phyloP scores from a whole-genome alignment of 176 grass and related monocot genomes.

The Raddia distichophylla region DNA sequence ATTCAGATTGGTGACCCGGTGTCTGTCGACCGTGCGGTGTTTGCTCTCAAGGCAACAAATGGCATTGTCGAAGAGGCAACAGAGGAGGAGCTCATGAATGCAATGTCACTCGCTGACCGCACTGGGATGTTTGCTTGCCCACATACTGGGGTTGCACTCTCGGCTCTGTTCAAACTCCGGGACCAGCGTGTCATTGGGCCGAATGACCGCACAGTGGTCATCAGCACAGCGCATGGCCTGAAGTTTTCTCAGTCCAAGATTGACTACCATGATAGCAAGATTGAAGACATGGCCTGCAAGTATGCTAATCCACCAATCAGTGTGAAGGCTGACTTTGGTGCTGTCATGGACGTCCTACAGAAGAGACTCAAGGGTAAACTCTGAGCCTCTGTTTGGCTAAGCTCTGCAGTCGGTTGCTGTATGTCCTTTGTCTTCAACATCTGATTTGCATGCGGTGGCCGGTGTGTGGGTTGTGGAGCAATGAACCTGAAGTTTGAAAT shows the following conservation, averaged over 20 bases:
- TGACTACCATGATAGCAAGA: conserved; percentile 79
- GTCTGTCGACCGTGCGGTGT: conserved; percentile 69
- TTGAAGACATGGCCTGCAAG: conserved; percentile 76
- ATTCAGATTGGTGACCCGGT: conserved; percentile 97
- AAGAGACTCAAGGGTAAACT: conserved; percentile 84
- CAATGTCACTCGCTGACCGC: conserved; percentile 90
- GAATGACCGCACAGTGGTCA: conserved; percentile 82
- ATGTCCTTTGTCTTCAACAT: conserved; percentile 18
- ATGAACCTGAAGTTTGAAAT: conserved; percentile 33
- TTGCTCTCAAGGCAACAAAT: conserved; percentile 63
- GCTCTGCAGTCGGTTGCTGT: conserved; percentile 8
- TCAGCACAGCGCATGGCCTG: conserved; percentile 84
- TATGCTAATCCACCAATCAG: conserved; percentile 78
- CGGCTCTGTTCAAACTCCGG: conserved; percentile 81
- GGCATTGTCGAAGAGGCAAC: conserved; percentile 93
- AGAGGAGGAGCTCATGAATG: conserved; percentile 92
- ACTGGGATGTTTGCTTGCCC: conserved; percentile 98
- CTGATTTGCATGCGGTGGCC: conserved; percentile 24
- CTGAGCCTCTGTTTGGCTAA: conserved; percentile 35
- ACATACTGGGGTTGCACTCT: conserved; percentile 84
- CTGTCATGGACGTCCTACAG: conserved; percentile 89
- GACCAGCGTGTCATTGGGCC: conserved; percentile 61
- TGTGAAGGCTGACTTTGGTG: conserved; percentile 85
- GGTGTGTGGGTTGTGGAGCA: conserved; percentile 13
- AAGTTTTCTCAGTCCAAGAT: conserved; percentile 96